Evolutionary conservation across 1,284 basidiomycete species (phyloP), one percentile per base, ranked within the genome.

Genomic region (Ustilago nuda): DNA sequence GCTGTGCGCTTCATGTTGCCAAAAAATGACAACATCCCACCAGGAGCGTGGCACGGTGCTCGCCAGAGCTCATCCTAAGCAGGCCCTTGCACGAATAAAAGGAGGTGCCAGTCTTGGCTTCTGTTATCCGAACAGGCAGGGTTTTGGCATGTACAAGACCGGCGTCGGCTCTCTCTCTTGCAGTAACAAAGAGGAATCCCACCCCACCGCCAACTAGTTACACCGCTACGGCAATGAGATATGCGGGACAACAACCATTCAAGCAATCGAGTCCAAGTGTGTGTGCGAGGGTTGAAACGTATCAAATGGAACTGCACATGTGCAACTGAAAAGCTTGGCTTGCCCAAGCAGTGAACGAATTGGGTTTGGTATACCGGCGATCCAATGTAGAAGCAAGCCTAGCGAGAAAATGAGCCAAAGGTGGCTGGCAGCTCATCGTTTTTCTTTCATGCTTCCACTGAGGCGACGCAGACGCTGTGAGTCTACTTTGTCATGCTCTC

Each of bases 391-490:
- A 50, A 32, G 48, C 23, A 27, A 50, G 9, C 30, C 8, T 2
- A 33, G 48, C 48, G 48, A 50, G 48, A 27, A 32, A 19, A 45
- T 7, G 19, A 8, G 27, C 27, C 3, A 39, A 39, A 32, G 27
- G 43, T 45, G 43, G 43, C 43, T 45, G n/a, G n/a, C 53, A 13
- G 35, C 15, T 37, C 23, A 9, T 54, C 36, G 23, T 27, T 39
- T 27, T 27, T 33, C 33, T 23, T 39, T 17, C 33, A 32, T 7
- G 32, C 15, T 54, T 50, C 45, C n/a, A 48, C 9, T 30, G 19
- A 48, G 30, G 48, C 48, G 48, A 50, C 27, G 48, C 43, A 45
- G n/a, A n/a, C n/a, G n/a, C n/a, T n/a, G 13, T 41, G 37, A 55
- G 27, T 30, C 55, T 45, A 56, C 33, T 15, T 13, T 15, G 55